phyloP scores from a whole-genome alignment of 1,139 yeast genomes.

The Candida tunisiensis region DNA sequence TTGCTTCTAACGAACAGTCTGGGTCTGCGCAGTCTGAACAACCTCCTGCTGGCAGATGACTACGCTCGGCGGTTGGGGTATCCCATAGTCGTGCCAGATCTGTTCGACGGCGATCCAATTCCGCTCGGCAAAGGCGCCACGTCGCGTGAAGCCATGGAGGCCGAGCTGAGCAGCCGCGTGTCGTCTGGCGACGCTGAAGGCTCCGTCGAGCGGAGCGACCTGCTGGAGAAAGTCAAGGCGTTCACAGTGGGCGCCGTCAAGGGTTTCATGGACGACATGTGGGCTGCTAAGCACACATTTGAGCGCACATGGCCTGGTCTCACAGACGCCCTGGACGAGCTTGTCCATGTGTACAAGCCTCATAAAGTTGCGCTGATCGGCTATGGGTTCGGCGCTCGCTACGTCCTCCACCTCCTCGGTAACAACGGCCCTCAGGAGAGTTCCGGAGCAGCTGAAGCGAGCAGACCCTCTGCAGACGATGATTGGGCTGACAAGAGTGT shows the following conservation, averaged over 20 bases:
- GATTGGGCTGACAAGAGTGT: slow-evolving; percentile 14
- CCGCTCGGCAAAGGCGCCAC: slow-evolving; percentile 12
- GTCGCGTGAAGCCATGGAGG: slow-evolving; percentile 6
- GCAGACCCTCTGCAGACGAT: slow-evolving; percentile 7
- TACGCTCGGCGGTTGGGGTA: slow-evolving; percentile 12
- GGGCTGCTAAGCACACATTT: slow-evolving; percentile 23
- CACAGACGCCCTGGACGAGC: slow-evolving; percentile 16
- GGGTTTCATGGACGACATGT: slow-evolving; percentile 22
- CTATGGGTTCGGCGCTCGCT: slow-evolving; percentile 24
- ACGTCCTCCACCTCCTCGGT: slow-evolving; percentile 16
- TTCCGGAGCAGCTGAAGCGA: no score
- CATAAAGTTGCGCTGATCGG: slow-evolving; percentile 19
- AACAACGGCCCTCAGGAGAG: no score
- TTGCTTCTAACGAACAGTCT: slow-evolving; percentile 18
- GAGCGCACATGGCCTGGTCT: slow-evolving; percentile 16
- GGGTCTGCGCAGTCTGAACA: slow-evolving; percentile 15
- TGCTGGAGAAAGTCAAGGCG: slow-evolving; percentile 16
- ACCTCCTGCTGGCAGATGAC: slow-evolving; percentile 15
- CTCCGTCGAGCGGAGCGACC: slow-evolving; percentile 5
- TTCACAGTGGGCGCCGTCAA: slow-evolving; percentile 17
- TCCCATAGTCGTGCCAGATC: slow-evolving; percentile 17
- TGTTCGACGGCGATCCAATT: slow-evolving; percentile 18
- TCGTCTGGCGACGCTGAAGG: no score
- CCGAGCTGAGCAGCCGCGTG: not conserved
- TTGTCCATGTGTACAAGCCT: slow-evolving; percentile 19